phyloP scores from a whole-genome alignment of 2,329 filamentous ascomycete species.

The Epichloe hybrida region DNA sequence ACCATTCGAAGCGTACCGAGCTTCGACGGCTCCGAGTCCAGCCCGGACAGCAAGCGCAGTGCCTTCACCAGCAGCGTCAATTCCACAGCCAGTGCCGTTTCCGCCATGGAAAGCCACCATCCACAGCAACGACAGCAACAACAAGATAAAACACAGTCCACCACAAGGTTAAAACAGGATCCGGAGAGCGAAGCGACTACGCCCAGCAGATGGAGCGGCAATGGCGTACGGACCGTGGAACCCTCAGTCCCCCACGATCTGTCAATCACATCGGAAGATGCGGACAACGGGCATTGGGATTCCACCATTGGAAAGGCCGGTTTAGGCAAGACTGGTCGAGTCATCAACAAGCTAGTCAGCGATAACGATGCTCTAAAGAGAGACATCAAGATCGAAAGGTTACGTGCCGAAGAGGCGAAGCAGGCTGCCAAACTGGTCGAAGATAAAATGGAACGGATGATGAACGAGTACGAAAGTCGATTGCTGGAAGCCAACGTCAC shows the following conservation, averaged over 20 bases:
- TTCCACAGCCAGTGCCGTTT: constrained; percentile 37
- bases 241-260: constrained; percentile 15
- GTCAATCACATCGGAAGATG: constrained; percentile 20
- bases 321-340: constrained; percentile 59
- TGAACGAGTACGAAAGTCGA: constrained; percentile 55
- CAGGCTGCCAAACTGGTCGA: constrained; percentile 54
- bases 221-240: constrained; percentile 19
- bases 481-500: constrained; percentile 59
- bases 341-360: constrained; percentile 69
- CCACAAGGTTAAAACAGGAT: constrained; percentile 24
- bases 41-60: constrained; percentile 33
- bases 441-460: constrained; percentile 56
- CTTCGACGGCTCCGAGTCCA: constrained; percentile 36
- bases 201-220: constrained; percentile 19
- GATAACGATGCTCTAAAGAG: constrained; percentile 68
- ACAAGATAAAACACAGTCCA: constrained; percentile 19
- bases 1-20: constrained; percentile 46
- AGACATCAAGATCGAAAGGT: constrained; percentile 52
- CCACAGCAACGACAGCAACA: neutral
- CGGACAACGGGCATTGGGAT: constrained; percentile 38
- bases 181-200: constrained; percentile 10
- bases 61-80: constrained; percentile 42
- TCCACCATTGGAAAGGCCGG: constrained; percentile 57
- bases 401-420: constrained; percentile 57
- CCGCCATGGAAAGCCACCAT: constrained; percentile 23